Conservation (phyloP, 768 basidiomycete species). For the Myochromella boudieri region DNA sequence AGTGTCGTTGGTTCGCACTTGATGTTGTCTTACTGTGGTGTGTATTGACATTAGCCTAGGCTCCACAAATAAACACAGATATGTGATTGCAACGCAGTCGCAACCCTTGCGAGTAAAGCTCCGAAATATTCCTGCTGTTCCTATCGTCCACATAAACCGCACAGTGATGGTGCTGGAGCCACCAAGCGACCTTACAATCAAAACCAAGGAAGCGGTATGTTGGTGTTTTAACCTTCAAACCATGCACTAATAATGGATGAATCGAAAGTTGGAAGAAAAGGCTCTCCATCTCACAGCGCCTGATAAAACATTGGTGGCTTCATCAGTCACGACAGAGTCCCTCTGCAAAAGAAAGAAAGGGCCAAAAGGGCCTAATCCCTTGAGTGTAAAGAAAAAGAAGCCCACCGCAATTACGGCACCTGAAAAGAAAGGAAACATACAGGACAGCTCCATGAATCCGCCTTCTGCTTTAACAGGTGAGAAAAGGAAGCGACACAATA, state of each 20-base stretch:
- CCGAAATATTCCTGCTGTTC: slow-evolving; percentile 78
- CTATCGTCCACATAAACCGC: slow-evolving; percentile 88
- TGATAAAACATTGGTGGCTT: slow-evolving; percentile 45
- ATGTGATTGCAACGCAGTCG: slow-evolving; percentile 86
- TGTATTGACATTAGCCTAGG: slow-evolving; percentile 39
- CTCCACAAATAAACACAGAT: slow-evolving; percentile 86
- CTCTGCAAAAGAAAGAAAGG: slow-evolving; percentile 61
- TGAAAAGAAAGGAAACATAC: slow-evolving; percentile 21
- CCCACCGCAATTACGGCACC: slow-evolving; percentile 7
- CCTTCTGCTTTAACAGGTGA: slow-evolving; percentile 35
- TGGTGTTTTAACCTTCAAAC: not conserved
- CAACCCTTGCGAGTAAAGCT: slow-evolving; percentile 67
- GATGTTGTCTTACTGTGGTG: not conserved
- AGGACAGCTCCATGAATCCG: slow-evolving; percentile 38
- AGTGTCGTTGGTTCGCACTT: slow-evolving; percentile 71
- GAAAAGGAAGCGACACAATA: slow-evolving; percentile 19
- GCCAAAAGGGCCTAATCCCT: slow-evolving; percentile 88
- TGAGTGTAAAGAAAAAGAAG: slow-evolving; percentile 90
- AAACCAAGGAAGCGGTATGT: slow-evolving; percentile 62
- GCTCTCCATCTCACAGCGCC: slow-evolving; percentile 50
- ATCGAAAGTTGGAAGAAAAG: slow-evolving; percentile 59
- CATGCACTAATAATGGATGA: not conserved
- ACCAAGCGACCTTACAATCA: slow-evolving; percentile 75
- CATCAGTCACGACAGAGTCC: slow-evolving; percentile 33
- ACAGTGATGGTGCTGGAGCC: slow-evolving; percentile 93